These are phyloP conservation scores for Podila horticola DNA, from an alignment of 192 early-diverging fungal species.

Conservation along the genomic window DNA sequence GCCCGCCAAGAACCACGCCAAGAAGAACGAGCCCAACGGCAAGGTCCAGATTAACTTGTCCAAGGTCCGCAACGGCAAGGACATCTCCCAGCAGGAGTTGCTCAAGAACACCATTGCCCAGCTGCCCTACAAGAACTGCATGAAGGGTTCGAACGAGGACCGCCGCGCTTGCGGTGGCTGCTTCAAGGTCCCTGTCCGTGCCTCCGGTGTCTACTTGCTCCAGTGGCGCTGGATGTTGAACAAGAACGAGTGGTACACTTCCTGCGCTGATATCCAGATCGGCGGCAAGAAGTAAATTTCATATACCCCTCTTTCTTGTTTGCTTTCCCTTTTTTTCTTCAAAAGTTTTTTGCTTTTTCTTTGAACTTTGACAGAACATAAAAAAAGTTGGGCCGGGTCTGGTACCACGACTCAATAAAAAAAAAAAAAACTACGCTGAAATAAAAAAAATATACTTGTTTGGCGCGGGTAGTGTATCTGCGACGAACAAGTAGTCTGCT, in stretches of 20 bases:
- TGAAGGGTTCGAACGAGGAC: constrained; percentile 18
- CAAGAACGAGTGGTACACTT: constrained; percentile 49
- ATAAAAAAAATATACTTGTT: no score
- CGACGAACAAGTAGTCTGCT: no score
- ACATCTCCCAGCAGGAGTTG: constrained; percentile 26
- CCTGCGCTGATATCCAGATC: constrained; percentile 36
- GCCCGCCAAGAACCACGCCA: constrained; percentile 51
- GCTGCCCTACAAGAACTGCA: constrained; percentile 39
- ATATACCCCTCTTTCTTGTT: no score
- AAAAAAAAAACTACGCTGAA: no score
- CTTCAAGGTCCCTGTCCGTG: constrained; percentile 43
- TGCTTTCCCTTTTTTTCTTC: no score
- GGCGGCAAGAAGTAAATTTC: background rate
- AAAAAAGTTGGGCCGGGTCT: no score
- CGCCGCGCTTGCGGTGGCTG: constrained; percentile 47
- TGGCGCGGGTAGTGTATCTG: no score
- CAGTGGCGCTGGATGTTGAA: constrained; percentile 54
- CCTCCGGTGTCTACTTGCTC: constrained; percentile 34
- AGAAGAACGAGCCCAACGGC: constrained; percentile 14
- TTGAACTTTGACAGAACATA: no score
- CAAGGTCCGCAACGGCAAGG: constrained; percentile 28
- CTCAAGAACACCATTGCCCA: constrained; percentile 24
- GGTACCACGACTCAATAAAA: no score
- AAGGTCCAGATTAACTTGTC: constrained; percentile 34
- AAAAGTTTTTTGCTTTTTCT: no score